Base-by-base conservation (phyloP, 257 asterid species). In the Handroanthus guayacan region DNA sequence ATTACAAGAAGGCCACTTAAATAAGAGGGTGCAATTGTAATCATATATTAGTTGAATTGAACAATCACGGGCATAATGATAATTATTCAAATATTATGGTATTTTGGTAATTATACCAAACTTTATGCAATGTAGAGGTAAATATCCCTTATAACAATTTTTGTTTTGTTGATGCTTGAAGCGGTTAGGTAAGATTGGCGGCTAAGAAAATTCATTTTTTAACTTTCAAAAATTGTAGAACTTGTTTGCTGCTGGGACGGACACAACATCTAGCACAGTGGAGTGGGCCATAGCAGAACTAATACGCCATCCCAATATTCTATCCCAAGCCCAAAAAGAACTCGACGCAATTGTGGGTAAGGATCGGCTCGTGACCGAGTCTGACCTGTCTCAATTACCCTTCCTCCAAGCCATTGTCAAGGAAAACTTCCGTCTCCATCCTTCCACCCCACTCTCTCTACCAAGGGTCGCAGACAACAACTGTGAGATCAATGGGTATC, bases 231-330 rank as follows among this genome's bases (percentile, higher is more conserved):
- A 45, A 8, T 71, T 83, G 73, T 69, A 94, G 97, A 79, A 94
- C 55, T 77, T 94, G 63, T 94, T 94, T 81, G 18, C 84, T 2
- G 97, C 96, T 0, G 97, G 97, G 9, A 92, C 97, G 0, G 98
- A 94, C 75, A 92, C 99, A 0, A 90, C 98, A 0, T 88, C 99
- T 0, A 92, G 95, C 78, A 92, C 99, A 0, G 97, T 95, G 16
- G 99, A 95, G 78, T 95, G 99, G 99, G 97, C 87, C 64, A 77
- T 95, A 39, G 94, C 94, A 0, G 98, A 95, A 74, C 87, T 95
- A 17, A 72, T 91, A 9, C 87, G 92, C 0, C 84, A 88, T 72
- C 98, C 99, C 2, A 66, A 74, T 36, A 76, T 88, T 2, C 5
- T 92, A 36, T 81, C 78, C 13, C 85, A 80, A 41, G 97, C 91